These are phyloP conservation scores for Alternaria incomplexa DNA, from an alignment of 2,329 filamentous ascomycete species.

Conservation along the genomic window DNA sequence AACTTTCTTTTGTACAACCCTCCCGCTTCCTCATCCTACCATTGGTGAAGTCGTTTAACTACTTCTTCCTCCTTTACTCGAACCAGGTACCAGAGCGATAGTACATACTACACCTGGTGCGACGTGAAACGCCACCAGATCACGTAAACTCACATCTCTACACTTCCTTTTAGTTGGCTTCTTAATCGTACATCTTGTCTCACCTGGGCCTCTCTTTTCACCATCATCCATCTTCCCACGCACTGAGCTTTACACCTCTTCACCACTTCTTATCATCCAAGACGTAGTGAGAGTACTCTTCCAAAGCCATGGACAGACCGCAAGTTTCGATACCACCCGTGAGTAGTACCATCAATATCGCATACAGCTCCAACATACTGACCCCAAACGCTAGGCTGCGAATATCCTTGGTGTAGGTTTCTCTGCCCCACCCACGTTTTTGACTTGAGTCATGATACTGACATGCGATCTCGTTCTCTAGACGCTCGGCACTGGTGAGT, in stretches of 20 bases:
- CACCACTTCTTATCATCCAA: background rate
- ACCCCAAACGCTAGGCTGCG: slow-evolving; percentile 42
- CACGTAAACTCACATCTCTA: slow-evolving; percentile 1
- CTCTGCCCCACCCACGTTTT: background rate
- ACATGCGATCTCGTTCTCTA: slow-evolving; percentile 17
- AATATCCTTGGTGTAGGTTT: slow-evolving; percentile 47
- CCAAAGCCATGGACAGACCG: slow-evolving; percentile 33
- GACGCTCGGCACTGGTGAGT: slow-evolving; percentile 49
- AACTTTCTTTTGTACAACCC: slow-evolving; percentile 20
- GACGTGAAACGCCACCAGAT: slow-evolving; percentile 5
- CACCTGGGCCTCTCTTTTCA: background rate
- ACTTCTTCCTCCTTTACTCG: slow-evolving; percentile 9
- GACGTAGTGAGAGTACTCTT: background rate
- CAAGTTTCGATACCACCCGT: slow-evolving; percentile 46
- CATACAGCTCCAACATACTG: slow-evolving; percentile 17
- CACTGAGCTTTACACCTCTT: background rate
- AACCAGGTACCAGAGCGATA: background rate
- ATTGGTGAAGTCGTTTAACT: slow-evolving; percentile 18
- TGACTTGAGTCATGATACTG: slow-evolving; percentile 15
- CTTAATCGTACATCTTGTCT: background rate
- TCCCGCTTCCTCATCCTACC: slow-evolving; percentile 15
- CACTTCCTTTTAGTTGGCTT: slow-evolving; percentile 2
- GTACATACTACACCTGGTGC: slow-evolving; percentile 4
- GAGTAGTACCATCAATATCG: slow-evolving; percentile 7
- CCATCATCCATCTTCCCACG: background rate